Conservation (phyloP, 257 asterid species). For the Fraxinus quadrangulata region DNA sequence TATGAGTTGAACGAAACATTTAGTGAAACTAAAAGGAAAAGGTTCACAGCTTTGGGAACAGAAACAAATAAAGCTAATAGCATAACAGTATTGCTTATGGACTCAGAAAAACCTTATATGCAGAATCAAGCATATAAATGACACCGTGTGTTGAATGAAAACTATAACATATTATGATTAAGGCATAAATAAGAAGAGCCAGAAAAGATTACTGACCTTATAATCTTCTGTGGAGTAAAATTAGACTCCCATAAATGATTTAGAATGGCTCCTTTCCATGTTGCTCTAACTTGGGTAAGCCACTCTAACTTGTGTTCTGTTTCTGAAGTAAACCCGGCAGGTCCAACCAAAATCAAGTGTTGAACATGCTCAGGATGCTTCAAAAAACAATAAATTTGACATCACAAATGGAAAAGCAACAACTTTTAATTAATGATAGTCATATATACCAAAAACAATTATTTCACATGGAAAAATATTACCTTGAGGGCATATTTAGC, state of each 20-base stretch:
- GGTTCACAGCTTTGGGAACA: background rate
- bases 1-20: background rate
- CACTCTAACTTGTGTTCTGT: constrained; percentile 63
- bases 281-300: constrained; percentile 59
- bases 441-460: background rate
- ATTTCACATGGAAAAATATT: background rate
- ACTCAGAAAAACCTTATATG: background rate
- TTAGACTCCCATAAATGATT: constrained; percentile 98
- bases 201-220: constrained; percentile 49
- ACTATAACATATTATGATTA: background rate
- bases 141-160: background rate
- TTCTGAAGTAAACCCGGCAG: constrained; percentile 88
- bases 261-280: constrained; percentile 87
- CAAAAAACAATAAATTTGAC: constrained; percentile 20
- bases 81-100: background rate
- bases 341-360: constrained; percentile 91
- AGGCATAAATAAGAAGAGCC: background rate
- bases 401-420: constrained; percentile 19
- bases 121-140: background rate
- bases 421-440: background rate
- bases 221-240: constrained; percentile 83
- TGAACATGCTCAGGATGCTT: constrained; percentile 96
- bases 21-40: background rate
- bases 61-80: background rate
- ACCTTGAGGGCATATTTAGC: constrained; percentile 92